Base-by-base conservation (phyloP, 2,329 filamentous ascomycete genomes). In the Hypomyces rosellus region DNA sequence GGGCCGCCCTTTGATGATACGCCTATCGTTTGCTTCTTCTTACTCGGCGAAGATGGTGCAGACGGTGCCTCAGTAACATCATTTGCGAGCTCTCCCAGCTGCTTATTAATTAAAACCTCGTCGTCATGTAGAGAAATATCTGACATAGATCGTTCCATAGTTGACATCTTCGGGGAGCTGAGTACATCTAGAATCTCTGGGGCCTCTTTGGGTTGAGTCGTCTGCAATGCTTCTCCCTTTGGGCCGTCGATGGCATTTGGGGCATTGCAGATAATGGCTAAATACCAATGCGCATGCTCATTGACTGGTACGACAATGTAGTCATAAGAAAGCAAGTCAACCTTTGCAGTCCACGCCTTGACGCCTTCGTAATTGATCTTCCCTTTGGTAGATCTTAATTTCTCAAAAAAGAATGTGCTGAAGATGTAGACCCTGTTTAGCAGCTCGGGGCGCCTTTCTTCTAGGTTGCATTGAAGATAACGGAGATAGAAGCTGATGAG, bases 231-330 rank as follows among this genome's bases (percentile, higher is more conserved):
- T 20, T 55, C 47, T 6, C 54, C 51, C 14, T 46, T 30, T n/a
- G 18, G 50, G 39, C 18, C 13, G 7, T 8, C 15, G 7, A 81
- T 62, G 18, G 93, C 74, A 46, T 77, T 83, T 3, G 82, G 79
- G 2, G 92, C 77, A 61, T 99, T 96, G 77, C 89, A 96, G 47
- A 99, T 92, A 50, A 99, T 92, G 13, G 89, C 90, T 57, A 97
- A 74, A 68, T 93, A 97, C 93, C 95, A 99, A 67, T 99, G 93
- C 1, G 75, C 71, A 57, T 82, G 75, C 63, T 96, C 88, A 60
- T 96, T 95, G 65, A 99, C 89, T 0, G 93, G 93, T 6, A 99
- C 86, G 11, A 97, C 77, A 52, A 97, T 84, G 65, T 91, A 96
- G 63, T 96, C 89, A 59, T 88, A 90, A 5, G 76, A 78, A 61